A percentile compares a stretch with the other conserved stretches of the same genome.
phyloP scores from a whole-genome alignment of 805 yeast genomes.

The Phaffomyces opuntiae region DNA sequence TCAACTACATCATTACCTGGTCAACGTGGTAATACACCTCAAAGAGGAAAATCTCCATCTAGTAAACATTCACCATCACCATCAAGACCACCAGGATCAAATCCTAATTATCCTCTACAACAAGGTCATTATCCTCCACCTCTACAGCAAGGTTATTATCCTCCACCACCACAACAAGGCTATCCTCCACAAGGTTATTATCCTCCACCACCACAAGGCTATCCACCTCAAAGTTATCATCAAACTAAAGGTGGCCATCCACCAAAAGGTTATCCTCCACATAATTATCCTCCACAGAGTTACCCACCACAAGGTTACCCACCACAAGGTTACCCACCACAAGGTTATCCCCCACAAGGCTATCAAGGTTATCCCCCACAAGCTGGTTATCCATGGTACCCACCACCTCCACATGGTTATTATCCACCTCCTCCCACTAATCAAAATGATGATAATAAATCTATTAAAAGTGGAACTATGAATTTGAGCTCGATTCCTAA shows the following conservation, averaged over 20 bases:
- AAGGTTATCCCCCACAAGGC: conserved; percentile 13
- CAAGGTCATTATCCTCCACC: conserved; percentile 5
- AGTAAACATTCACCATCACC: conserved; percentile 5
- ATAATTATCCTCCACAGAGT: conserved; percentile 19
- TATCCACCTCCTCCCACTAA: conserved; percentile 9
- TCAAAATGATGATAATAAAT: conserved; percentile 5
- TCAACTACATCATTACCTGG: conserved; percentile 6
- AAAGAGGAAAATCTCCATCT: conserved; percentile 12
- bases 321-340: conserved; percentile 4
- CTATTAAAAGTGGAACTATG: conserved; percentile 29
- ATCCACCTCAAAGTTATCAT: conserved; percentile 13
- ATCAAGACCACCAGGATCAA: not conserved
- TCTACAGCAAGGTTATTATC: conserved; percentile 14
- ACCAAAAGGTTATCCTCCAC: conserved; percentile 17
- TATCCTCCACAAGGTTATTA: conserved; percentile 9
- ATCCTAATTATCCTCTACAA: conserved; percentile 7
- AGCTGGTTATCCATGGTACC: conserved; percentile 10
- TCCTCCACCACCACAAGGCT: conserved; percentile 11
- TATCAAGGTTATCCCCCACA: conserved; percentile 8
- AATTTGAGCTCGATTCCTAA: conserved; percentile 44
- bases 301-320: conserved; percentile 16
- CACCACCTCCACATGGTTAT: conserved; percentile 13
- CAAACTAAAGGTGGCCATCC: not conserved
- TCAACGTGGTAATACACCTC: conserved; percentile 3
- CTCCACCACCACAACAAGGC: conserved; percentile 6